Evolutionary conservation across 2,329 filamentous ascomycete species (phyloP).

Genomic region (Aspergillus puulaauensis): DNA sequence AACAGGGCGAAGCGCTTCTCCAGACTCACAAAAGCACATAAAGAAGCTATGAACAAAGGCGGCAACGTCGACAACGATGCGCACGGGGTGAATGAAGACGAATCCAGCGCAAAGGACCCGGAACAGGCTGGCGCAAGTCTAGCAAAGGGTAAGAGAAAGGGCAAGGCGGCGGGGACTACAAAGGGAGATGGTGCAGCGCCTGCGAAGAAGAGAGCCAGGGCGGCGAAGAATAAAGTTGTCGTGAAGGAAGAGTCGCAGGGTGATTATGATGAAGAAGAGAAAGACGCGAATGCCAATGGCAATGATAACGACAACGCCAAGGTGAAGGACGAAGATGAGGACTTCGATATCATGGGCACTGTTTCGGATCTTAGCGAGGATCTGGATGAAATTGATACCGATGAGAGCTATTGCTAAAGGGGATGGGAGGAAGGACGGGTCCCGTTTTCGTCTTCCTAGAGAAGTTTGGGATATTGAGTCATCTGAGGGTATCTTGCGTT

Average conservation of each 20-base stretch:
- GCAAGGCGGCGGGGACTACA: background rate
- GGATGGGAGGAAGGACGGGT: too few relatives aligned
- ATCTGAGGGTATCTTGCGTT: too few relatives aligned
- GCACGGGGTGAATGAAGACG: background rate
- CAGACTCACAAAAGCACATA: constrained; percentile 56
- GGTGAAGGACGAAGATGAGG: background rate
- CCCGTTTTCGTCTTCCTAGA: too few relatives aligned
- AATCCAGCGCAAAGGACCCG: background rate
- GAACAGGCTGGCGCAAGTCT: background rate
- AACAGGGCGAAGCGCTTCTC: constrained; percentile 67
- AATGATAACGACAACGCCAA: background rate
- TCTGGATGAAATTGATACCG: background rate
- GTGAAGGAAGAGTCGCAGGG: background rate
- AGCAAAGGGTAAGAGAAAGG: background rate
- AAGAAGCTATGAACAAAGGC: background rate
- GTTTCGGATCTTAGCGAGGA: background rate
- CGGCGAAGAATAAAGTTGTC: background rate
- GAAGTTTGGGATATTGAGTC: too few relatives aligned
- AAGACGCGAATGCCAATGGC: background rate
- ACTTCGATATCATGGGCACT: background rate
- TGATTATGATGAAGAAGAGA: background rate
- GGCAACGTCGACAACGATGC: background rate
- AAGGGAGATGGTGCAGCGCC: background rate
- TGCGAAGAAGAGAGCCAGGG: background rate
- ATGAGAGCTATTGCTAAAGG: background rate